These are phyloP conservation scores for Mycena floridula DNA, from an alignment of 768 basidiomycete species.

Conservation along the genomic window DNA sequence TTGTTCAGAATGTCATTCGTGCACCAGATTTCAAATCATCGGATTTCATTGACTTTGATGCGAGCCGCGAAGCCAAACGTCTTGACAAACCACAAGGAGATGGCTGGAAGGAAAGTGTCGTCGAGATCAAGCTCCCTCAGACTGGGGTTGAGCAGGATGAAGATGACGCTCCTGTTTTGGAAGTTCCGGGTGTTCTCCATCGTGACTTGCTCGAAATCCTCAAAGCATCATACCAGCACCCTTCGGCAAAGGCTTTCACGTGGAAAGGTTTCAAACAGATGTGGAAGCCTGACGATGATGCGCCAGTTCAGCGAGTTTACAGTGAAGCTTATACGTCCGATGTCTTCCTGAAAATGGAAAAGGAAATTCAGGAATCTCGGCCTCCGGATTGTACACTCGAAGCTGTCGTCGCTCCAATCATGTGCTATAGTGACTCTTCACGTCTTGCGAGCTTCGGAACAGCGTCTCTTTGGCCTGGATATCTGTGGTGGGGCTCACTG, in stretches of 20 bases:
- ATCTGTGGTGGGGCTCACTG: slow-evolving; percentile 14
- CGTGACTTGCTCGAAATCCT: neutral
- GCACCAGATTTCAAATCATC: no score
- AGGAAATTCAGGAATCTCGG: neutral
- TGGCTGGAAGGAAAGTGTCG: no score
- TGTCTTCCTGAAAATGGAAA: neutral
- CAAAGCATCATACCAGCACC: neutral
- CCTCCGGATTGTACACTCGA: neutral
- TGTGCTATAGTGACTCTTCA: neutral
- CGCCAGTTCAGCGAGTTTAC: neutral
- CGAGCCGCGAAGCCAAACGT: no score
- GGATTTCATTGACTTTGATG: no score
- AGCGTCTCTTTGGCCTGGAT: slow-evolving; percentile 15
- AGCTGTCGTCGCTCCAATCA: neutral
- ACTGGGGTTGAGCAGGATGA: no score
- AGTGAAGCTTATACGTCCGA: neutral
- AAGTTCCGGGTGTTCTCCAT: no score
- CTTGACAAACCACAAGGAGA: no score
- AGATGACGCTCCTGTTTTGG: no score
- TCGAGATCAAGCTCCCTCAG: no score
- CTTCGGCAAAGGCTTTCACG: neutral
- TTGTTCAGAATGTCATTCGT: no score
- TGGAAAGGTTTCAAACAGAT: neutral
- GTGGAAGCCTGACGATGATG: slow-evolving; percentile 1
- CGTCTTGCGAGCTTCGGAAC: slow-evolving; percentile 15